Conservation (phyloP, 2,329 filamentous ascomycete species). For the Saccharata proteae region DNA sequence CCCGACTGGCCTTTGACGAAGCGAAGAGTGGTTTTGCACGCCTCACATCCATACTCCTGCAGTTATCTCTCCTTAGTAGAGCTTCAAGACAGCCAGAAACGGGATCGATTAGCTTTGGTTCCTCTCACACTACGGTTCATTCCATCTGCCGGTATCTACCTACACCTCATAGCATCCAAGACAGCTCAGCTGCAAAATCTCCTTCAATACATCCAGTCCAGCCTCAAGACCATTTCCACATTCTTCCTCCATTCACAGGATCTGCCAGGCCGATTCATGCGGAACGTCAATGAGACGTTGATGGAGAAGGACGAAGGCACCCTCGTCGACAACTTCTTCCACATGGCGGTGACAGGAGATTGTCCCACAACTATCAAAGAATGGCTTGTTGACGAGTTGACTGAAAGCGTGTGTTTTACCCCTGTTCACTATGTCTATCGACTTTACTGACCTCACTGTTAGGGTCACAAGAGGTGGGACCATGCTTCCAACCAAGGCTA, state of each 20-base stretch:
- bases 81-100: slow-evolving; percentile 26
- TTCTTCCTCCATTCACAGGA: slow-evolving; percentile 79
- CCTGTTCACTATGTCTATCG: neutral
- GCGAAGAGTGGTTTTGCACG: slow-evolving; percentile 44
- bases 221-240: slow-evolving; percentile 62
- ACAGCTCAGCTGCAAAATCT: slow-evolving; percentile 80
- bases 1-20: slow-evolving; percentile 31
- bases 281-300: slow-evolving; percentile 64
- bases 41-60: slow-evolving; percentile 61
- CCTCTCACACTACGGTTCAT: slow-evolving; percentile 79
- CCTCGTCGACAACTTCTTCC: slow-evolving; percentile 68
- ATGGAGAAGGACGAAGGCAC: slow-evolving; percentile 50
- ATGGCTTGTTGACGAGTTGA: slow-evolving; percentile 77
- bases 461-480: slow-evolving; percentile 94
- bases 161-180: slow-evolving; percentile 76
- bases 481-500: slow-evolving; percentile 71
- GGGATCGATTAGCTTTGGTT: slow-evolving; percentile 32
- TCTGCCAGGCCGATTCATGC: slow-evolving; percentile 65
- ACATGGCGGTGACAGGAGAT: slow-evolving; percentile 73
- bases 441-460: neutral
- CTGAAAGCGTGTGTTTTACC: slow-evolving; percentile 52
- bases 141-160: slow-evolving; percentile 61
- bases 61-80: slow-evolving; percentile 61
- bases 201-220: slow-evolving; percentile 71
- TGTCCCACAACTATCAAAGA: slow-evolving; percentile 65